A percentile compares a stretch with the other conserved stretches of the same genome.
These are phyloP conservation scores for Kodamaea lidongshanica DNA, from an alignment of 805 yeast genomes.

Conservation along the genomic window DNA sequence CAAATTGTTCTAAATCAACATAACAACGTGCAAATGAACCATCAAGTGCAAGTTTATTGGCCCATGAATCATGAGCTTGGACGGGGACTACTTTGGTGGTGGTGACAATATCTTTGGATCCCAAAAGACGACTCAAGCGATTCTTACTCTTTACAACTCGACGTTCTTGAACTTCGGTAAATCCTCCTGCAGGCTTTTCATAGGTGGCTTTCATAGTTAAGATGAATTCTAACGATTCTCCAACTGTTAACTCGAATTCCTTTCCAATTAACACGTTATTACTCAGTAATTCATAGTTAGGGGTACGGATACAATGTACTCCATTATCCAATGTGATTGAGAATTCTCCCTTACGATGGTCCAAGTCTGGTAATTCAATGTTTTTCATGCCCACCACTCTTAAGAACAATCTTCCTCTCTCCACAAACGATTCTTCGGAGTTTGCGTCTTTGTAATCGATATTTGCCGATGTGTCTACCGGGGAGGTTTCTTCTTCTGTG, in stretches of 20 bases:
- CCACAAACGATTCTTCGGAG: conserved; percentile 14
- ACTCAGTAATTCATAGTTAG: conserved; percentile 37
- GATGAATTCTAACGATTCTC: conserved; percentile 54
- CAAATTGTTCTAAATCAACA: conserved; percentile 55
- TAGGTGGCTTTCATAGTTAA: conserved; percentile 68
- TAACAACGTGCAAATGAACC: conserved; percentile 86
- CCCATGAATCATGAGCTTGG: conserved; percentile 55
- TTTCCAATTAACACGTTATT: conserved; percentile 44
- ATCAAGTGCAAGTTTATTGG: conserved; percentile 62
- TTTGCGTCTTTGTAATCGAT: conserved; percentile 4
- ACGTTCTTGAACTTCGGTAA: conserved; percentile 57
- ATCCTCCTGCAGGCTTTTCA: conserved; percentile 42
- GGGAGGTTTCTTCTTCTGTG: not conserved
- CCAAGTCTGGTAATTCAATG: conserved; percentile 43
- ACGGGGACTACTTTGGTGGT: conserved; percentile 49
- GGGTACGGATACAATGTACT: conserved; percentile 67
- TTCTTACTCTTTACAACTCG: conserved; percentile 41
- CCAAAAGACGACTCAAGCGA: conserved; percentile 42
- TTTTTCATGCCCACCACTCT: conserved; percentile 42
- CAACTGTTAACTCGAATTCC: conserved; percentile 74
- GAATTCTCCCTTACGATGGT: conserved; percentile 42
- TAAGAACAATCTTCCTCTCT: conserved; percentile 53
- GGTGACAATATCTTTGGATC: conserved; percentile 42
- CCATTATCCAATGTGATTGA: conserved; percentile 70
- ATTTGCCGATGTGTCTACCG: conserved; percentile 1